Evolutionary conservation across 1,284 basidiomycete species (phyloP), one percentile per base, ranked within the genome.

Genomic region (Leccinum fuscescens): DNA sequence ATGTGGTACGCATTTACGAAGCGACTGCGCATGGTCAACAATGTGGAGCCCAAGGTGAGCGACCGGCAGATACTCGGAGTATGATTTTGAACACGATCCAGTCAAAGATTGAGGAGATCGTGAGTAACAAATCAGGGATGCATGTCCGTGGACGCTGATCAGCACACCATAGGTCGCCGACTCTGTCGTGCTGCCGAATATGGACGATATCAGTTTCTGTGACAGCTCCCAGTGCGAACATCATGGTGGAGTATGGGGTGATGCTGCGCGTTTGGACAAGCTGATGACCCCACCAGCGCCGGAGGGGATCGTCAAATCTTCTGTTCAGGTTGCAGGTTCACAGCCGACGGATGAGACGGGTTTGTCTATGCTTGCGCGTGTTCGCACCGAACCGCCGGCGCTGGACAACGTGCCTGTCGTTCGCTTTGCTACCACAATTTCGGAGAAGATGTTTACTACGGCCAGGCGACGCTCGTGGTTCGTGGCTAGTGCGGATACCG

Each of bases 1-100:
- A 83, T 99, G 59, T 99, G 96, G 97, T 99, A 96, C 76, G 95
- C 93, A 1, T 99, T 99, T 73, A 97, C 95, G n/a, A 82, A 90
- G 64, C 85, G 88, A 76, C 96, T 97, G 0, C 86, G 87, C 71
- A 91, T 98, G 84, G 90, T 93, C 27, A 77, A 98, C 66, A 85
- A 89, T 64, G 90, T 98, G 58, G 91, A 96, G 73, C 96, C 96
- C 1, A 89, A 98, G 60, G 94, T 98, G 67, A 94, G 92, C 74
- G 93, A 94, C 69, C 83, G 90, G 12, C 92, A 95, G 74, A 90
- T 96, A 94, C 93, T 24, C 96, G 94, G 94, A 82, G 88, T 54
- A 90, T 97, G 88, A 91, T 98, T 55, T 78, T 94, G 51, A 87
- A 89, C 62, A 91, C 91, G 2, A 94, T 99, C 67, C 94, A 98